Base-by-base conservation (phyloP, 177 flowering plant species). In the Telopea speciosissima region DNA sequence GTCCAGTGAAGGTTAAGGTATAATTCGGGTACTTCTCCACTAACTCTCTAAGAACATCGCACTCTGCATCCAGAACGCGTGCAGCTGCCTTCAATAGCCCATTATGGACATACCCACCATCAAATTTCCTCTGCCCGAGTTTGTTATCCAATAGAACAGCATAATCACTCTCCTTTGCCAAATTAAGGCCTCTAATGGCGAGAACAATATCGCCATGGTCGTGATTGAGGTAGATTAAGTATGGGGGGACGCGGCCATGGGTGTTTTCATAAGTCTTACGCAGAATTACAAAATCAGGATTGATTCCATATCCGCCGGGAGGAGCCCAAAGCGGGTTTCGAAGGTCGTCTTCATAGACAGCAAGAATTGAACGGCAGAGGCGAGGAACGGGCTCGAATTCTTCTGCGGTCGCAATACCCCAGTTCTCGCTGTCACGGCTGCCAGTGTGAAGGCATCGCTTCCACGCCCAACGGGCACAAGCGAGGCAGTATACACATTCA, bases 91-190 rank as follows among this genome's bases (percentile, higher is more conserved):
- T 87, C 80, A 87, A 74, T 10, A 89, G 78, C 40, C 93, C 93
- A 68, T 89, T 87, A 56, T 89, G 93, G 28, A 87, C 93, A 80
- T 87, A 89, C 40, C 93, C 93, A 19, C 88, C 88, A 75, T 86
- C 91, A 79, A 83, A 87, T 68, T 81, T 78, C 63, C 79, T 78
- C 76, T 85, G 83, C 25, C 93, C 93, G 22, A 87, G 79, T 67
- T 78, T 86, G 70, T 87, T 83, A 79, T 89, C 91, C 62, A 89
- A 77, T 21, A 89, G 60, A 26, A 89, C 83, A 0, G 86, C 83
- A 68, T 85, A 82, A 76, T 89, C 91, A 69, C 82, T 83, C 63
- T 89, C 87, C 69, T 77, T 86, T 19, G 79, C 87, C 81, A 89
- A 65, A 80, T 80, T 87, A 45, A 89, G 83, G 19, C 93, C 93